Percentiles rank a stretch among this genome's conserved stretches.
phyloP scores from a whole-genome alignment of 768 basidiomycete species.

The Russula lepida region DNA sequence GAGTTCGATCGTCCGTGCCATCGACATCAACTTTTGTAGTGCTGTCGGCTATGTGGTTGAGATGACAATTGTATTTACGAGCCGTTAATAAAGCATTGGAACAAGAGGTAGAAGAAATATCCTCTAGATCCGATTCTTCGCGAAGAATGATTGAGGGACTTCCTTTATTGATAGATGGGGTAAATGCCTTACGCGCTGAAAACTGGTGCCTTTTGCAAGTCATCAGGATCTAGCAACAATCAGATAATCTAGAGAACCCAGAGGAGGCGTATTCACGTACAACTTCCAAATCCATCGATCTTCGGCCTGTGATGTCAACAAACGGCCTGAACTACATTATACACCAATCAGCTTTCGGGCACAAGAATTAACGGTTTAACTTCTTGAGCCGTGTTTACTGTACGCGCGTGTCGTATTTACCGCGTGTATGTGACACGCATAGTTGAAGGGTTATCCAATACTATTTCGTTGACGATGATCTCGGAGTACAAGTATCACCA shows the following conservation, averaged over 20 bases:
- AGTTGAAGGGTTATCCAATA: background rate
- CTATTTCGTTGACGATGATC: background rate
- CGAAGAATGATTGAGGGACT: background rate
- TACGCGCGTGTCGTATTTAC: no score
- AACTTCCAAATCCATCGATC: conserved; percentile 83
- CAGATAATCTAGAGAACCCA: conserved; percentile 2
- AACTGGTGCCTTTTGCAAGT: conserved; percentile 62
- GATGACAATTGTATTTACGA: conserved; percentile 21
- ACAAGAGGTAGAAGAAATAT: conserved; percentile 89
- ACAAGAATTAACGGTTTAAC: no score
- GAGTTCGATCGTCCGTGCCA: conserved; percentile 55
- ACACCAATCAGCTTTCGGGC: no score
- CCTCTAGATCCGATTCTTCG: conserved; percentile 71
- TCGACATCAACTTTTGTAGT: conserved; percentile 53
- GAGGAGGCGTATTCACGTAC: conserved; percentile 36
- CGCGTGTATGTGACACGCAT: background rate
- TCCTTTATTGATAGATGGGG: background rate
- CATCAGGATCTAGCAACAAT: conserved; percentile 59
- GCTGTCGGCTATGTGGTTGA: conserved; percentile 1
- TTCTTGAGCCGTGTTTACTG: no score
- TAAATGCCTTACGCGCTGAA: conserved; percentile 48
- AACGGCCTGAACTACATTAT: background rate
- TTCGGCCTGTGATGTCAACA: conserved; percentile 22
- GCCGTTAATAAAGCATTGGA: conserved; percentile 89
- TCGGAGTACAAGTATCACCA: background rate